Evolutionary conservation across 2,329 filamentous ascomycete genomes (phyloP), one percentile per base, ranked within the genome.

Genomic region (Phoma sp.): DNA sequence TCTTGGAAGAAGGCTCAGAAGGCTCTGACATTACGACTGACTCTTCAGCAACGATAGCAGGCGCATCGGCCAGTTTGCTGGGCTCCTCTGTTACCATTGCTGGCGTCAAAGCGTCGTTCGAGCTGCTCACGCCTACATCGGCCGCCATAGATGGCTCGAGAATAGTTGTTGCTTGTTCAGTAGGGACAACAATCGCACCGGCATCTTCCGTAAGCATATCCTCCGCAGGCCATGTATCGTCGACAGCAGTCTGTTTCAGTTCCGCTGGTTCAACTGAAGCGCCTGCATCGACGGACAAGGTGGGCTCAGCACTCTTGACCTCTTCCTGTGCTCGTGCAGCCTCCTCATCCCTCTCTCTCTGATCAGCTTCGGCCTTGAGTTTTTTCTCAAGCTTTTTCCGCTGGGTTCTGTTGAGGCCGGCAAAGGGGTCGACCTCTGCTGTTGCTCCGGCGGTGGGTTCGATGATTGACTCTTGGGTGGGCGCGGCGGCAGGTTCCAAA

Each of bases 291-390:
- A 32, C 25, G n/a, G 40, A 21, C 40, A n/a, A n/a, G 9, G 40
- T 25, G 6, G 32, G 32, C 32, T 25, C 32, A 8, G 15, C 27
- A 21, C 9, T 13, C 27, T 5, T 24, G 2, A 19, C 1, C 25
- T 49, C 35, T 3, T 39, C 43, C 37, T 32, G 49, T 3, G 29
- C 22, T 22, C 43, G 33, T 15, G 49, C 21, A 17, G 31, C 32
- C 24, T 40, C 44, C 4, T 62, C 49, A 12, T 50, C 36, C 8
- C 17, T 32, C 25, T 46, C 54, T 24, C 68, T 71, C 6, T 52
- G 35, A n/a, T 61, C 62, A n/a, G 59, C 63, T 53, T 76, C 74
- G 43, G 64, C 66, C 35, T 68, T 71, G 61, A 78, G 75, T 51
- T 76, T 78, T 61, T 61, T 61, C 50, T 68, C 60, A 6, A 70